phyloP scores from a whole-genome alignment of 768 basidiomycete genomes.

The Cystofilobasidium macerans region DNA sequence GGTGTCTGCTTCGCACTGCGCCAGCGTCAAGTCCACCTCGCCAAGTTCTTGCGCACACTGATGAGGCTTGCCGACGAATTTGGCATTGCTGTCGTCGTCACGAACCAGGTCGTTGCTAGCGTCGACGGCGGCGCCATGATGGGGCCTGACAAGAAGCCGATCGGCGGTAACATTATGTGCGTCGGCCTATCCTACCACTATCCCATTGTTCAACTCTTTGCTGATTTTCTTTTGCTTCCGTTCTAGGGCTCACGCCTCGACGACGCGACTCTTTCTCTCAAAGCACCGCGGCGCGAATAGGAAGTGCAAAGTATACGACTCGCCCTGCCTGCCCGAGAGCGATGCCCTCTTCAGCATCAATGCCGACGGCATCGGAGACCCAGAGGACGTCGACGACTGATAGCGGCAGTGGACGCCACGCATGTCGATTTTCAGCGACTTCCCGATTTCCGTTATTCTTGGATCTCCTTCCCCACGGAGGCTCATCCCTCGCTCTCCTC shows the following conservation, averaged over 20 bases:
- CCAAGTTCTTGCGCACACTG: slow-evolving; percentile 84
- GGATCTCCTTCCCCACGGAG: too few relatives aligned
- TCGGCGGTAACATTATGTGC: slow-evolving; percentile 88
- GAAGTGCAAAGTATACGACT: slow-evolving; percentile 94
- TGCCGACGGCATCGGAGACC: slow-evolving; percentile 80
- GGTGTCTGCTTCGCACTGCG: background rate
- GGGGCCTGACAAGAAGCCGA: slow-evolving; percentile 64
- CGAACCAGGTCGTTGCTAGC: slow-evolving; percentile 98
- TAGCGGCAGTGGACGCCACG: too few relatives aligned
- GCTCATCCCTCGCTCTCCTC: too few relatives aligned
- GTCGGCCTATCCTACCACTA: background rate
- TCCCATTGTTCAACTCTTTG: background rate
- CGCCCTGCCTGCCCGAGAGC: slow-evolving; percentile 90
- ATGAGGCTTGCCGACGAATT: slow-evolving; percentile 97
- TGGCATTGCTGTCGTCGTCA: slow-evolving; percentile 92
- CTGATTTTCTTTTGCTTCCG: background rate
- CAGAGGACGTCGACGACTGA: slow-evolving; percentile 60
- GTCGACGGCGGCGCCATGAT: slow-evolving; percentile 87
- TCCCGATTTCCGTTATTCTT: too few relatives aligned
- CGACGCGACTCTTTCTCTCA: slow-evolving; percentile 82
- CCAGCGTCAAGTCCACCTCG: slow-evolving; percentile 77
- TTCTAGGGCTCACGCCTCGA: slow-evolving; percentile 76
- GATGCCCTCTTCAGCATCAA: slow-evolving; percentile 88
- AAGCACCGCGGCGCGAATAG: slow-evolving; percentile 86
- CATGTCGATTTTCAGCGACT: too few relatives aligned